These are phyloP conservation scores for Ophiostoma perfectum DNA, from an alignment of 2,329 filamentous ascomycete species.

Conservation along the genomic window DNA sequence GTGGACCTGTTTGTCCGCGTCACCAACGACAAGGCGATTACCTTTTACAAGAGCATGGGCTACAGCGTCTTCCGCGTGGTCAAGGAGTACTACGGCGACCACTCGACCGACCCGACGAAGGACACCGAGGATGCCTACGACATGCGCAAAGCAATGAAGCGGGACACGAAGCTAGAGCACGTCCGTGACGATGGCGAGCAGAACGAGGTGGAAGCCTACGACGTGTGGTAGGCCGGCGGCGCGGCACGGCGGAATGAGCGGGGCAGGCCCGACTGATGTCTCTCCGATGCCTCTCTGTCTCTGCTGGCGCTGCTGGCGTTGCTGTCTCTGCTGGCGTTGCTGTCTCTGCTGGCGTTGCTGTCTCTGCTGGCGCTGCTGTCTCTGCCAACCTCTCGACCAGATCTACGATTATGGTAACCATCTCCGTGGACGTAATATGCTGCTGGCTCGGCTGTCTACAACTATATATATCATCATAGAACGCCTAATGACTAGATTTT, in stretches of 20 bases:
- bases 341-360: not conserved
- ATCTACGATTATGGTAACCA: not conserved
- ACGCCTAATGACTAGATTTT: not conserved
- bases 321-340: not conserved
- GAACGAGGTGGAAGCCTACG: constrained; percentile 70
- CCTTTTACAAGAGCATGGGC: constrained; percentile 84
- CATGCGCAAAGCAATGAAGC: constrained; percentile 86
- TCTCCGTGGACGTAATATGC: not conserved
- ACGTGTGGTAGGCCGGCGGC: constrained; percentile 64
- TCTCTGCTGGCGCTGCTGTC: not conserved
- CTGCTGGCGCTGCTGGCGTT: not conserved
- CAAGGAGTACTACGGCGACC: constrained; percentile 87
- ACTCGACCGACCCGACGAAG: constrained; percentile 58
- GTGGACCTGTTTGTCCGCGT: constrained; percentile 90
- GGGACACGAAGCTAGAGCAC: constrained; percentile 71
- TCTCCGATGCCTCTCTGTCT: not conserved
- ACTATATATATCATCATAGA: not conserved
- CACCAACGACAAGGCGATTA: constrained; percentile 81
- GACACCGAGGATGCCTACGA: constrained; percentile 84
- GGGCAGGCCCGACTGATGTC: not conserved
- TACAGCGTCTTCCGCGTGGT: constrained; percentile 88
- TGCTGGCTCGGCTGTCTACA: constrained; percentile 9
- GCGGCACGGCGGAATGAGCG: not conserved
- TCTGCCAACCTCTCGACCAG: not conserved
- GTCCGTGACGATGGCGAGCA: constrained; percentile 75